A percentile compares a stretch with the other conserved stretches of the same genome.
Conservation (phyloP, 1,139 yeast genomes). For the Magnusiomyces fungicola region DNA sequence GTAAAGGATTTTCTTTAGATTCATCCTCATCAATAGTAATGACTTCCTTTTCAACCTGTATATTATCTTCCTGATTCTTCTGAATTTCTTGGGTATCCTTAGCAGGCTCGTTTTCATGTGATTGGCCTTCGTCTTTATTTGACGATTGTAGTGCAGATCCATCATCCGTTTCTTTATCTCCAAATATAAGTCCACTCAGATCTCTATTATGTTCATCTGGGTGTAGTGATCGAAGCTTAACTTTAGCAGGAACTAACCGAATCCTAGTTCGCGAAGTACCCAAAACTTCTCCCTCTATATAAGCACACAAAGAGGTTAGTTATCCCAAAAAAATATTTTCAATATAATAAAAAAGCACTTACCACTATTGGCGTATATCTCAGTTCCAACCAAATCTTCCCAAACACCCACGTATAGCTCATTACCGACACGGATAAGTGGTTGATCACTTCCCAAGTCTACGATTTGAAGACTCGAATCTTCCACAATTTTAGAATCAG, state of each 20-base stretch:
- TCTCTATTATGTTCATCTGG: not conserved
- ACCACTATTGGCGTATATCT: slow-evolving; percentile 38
- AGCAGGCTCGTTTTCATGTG: not conserved
- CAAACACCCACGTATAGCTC: slow-evolving; percentile 67
- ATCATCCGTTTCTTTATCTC: not conserved
- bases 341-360: not conserved
- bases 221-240: slow-evolving; percentile 20
- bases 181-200: slow-evolving; percentile 3
- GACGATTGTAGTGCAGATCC: too few species aligned
- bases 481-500: not conserved
- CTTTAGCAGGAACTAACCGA: slow-evolving; percentile 19
- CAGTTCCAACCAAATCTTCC: slow-evolving; percentile 78
- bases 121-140: not conserved
- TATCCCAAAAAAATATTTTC: not conserved
- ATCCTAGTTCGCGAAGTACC: slow-evolving; percentile 25
- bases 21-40: not conserved
- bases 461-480: slow-evolving; percentile 38
- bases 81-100: not conserved
- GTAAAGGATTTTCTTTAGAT: not conserved
- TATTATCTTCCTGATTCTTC: not conserved
- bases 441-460: slow-evolving; percentile 45
- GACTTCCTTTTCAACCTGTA: not conserved
- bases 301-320: too few species aligned
- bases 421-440: slow-evolving; percentile 48
- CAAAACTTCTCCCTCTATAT: slow-evolving; percentile 23